Evolutionary conservation across 2,329 filamentous ascomycete genomes (phyloP), one percentile per base, ranked within the genome.

Genomic region (Volutella citrinella): DNA sequence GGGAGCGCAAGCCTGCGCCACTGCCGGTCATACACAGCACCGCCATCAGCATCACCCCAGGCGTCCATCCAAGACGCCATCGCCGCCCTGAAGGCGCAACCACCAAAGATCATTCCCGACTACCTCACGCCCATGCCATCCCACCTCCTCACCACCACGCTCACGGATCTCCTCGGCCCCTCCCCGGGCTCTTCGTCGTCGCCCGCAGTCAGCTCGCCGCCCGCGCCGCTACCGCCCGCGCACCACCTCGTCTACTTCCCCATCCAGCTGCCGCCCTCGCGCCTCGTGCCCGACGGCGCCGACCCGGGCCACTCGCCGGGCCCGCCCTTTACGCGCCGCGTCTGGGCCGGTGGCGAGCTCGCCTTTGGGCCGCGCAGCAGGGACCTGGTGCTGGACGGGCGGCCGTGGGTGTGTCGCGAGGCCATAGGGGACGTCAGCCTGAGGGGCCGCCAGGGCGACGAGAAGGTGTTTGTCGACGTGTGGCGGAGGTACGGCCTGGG

Each of bases 231-330:
- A 7, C 80, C 82, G 1, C 70, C 76, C 19, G 85, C 83, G 21
- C 82, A 94, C 57, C 89, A 96, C 59, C 72, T 95, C 21, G 79
- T 91, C 45, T 94, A 94, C 67, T 96, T 95, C 64, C 87, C 89
- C 39, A 76, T 84, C 10, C 76, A 80, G 43, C 67, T 83, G 13
- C 69, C 75, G 1, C 66, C 77, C 11, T 76, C 73, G 7, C 49
- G 69, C 20, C 75, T 97, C 26, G 73, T 88, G 13, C 69, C 79
- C 2, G 93, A 98, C 64, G 91, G 93, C 37, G 94, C 90, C 2
- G 91, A 97, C 57, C 69, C 77, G 5, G 70, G 83, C 33, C 88
- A 95, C 55, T 81, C 72, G 16, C 91, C 91, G 1, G 87, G 84
- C 3, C 56, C 57, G 5, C 80, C 81, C 2, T 95, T 86, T 57